Evolutionary conservation across 1,284 basidiomycete genomes (phyloP).

Genomic region (Irpex lacteus): DNA sequence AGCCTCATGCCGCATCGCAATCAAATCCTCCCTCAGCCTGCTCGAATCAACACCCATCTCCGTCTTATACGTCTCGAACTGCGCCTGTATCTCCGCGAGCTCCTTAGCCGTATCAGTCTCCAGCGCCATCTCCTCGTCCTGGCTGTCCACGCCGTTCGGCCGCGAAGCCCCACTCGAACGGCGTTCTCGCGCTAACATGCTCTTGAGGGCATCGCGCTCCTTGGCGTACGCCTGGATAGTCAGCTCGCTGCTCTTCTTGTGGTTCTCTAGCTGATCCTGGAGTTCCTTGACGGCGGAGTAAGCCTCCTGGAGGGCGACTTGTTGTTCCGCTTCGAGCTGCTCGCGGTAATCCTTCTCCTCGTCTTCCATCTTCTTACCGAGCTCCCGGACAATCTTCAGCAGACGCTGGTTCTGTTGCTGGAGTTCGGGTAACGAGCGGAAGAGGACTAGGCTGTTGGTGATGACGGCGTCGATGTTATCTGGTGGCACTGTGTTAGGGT

Average conservation of each 20-base stretch:
- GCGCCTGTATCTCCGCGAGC: constrained; percentile 68
- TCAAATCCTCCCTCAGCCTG: constrained; percentile 68
- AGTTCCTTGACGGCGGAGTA: constrained; percentile 83
- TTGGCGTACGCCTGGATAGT: constrained; percentile 79
- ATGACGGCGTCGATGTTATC: constrained; percentile 78
- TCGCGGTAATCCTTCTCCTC: constrained; percentile 72
- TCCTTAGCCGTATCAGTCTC: constrained; percentile 45
- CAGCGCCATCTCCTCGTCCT: constrained; percentile 21
- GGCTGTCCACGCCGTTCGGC: constrained; percentile 34
- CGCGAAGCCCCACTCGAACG: constrained; percentile 12
- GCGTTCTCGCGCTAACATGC: constrained; percentile 57
- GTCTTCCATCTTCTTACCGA: constrained; percentile 75
- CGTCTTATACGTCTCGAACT: constrained; percentile 74
- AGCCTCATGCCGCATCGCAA: constrained; percentile 62
- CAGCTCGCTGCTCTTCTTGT: constrained; percentile 65
- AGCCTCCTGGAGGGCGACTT: constrained; percentile 83
- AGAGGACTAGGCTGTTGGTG: constrained; percentile 87
- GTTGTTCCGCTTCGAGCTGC: constrained; percentile 67
- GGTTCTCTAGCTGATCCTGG: constrained; percentile 69
- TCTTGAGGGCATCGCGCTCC: constrained; percentile 85
- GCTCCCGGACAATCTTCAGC: constrained; percentile 78
- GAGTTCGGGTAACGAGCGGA: constrained; percentile 76
- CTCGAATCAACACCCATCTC: constrained; percentile 78
- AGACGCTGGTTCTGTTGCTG: constrained; percentile 92
- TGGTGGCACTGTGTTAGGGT: constrained; percentile 37